Percentiles rank a stretch among this genome's conserved stretches.
Conservation (phyloP, 2,329 filamentous ascomycete genomes). For the Aaosphaeria pasadenensis region DNA sequence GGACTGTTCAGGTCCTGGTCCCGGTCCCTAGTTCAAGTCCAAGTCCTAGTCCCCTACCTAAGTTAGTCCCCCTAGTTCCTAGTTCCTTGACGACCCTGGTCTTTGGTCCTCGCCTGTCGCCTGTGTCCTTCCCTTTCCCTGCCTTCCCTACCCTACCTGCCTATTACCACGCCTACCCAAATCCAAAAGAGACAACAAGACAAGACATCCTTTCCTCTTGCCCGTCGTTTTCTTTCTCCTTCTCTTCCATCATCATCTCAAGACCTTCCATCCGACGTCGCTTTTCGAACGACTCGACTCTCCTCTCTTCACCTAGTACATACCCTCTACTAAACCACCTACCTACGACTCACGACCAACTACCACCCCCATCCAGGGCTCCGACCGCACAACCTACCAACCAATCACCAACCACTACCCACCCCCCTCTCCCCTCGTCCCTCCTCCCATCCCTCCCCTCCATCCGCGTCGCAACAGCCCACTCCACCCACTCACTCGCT, state of each 20-base stretch:
- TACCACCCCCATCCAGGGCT: too few species aligned
- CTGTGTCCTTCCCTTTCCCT: not conserved
- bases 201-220: too few species aligned
- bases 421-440: constrained; percentile 61
- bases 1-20: not conserved
- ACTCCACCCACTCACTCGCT: constrained; percentile 61
- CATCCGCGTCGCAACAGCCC: constrained; percentile 55
- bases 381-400: too few species aligned
- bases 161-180: too few species aligned
- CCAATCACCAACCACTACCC: constrained; percentile 40
- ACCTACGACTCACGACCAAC: too few species aligned
- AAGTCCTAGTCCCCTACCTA: not conserved
- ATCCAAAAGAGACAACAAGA: too few species aligned
- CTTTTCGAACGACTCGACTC: too few species aligned
- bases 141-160: not conserved
- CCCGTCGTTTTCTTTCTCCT: too few species aligned
- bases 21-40: not conserved
- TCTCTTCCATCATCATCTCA: too few species aligned
- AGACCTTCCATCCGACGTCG: too few species aligned
- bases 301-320: too few species aligned
- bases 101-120: not conserved
- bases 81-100: not conserved
- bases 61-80: not conserved
- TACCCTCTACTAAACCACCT: too few species aligned
- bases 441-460: constrained; percentile 47